A percentile compares a stretch with the other conserved stretches of the same genome.
These are phyloP conservation scores for Hygrocybe punicea DNA, from an alignment of 768 basidiomycete genomes.

Conservation along the genomic window DNA sequence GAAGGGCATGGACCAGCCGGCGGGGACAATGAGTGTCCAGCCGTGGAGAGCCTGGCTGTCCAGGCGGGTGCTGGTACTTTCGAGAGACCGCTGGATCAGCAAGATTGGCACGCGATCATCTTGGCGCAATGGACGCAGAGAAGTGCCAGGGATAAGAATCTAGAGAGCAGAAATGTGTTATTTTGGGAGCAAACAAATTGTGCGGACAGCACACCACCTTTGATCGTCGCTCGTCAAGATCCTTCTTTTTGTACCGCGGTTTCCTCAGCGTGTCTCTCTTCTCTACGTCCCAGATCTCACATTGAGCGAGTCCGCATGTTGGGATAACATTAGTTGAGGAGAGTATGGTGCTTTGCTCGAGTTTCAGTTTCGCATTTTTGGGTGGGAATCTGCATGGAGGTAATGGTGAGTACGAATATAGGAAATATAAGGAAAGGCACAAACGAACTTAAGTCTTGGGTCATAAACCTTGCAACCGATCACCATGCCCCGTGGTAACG, in stretches of 20 bases:
- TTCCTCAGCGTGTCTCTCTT: slow-evolving; percentile 50
- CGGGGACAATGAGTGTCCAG: slow-evolving; percentile 83
- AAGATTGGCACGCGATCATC: slow-evolving; percentile 85
- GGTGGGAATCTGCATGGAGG: slow-evolving; percentile 69
- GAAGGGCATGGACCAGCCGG: slow-evolving; percentile 91
- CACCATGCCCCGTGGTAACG: slow-evolving; percentile 69
- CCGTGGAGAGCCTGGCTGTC: slow-evolving; percentile 60
- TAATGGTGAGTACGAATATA: slow-evolving; percentile 4
- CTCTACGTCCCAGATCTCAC: slow-evolving; percentile 70
- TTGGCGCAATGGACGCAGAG: slow-evolving; percentile 59
- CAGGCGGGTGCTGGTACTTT: slow-evolving; percentile 28
- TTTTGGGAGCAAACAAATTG: neutral
- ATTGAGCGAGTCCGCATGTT: slow-evolving; percentile 54
- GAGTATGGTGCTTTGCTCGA: slow-evolving; percentile 21
- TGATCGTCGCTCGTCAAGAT: slow-evolving; percentile 78
- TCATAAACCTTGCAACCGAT: slow-evolving; percentile 80
- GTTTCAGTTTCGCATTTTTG: slow-evolving; percentile 55
- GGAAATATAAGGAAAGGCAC: neutral
- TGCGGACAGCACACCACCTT: slow-evolving; percentile 45
- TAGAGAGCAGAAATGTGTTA: slow-evolving; percentile 26
- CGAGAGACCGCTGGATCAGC: slow-evolving; percentile 75
- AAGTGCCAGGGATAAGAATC: slow-evolving; percentile 76
- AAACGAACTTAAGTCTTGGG: slow-evolving; percentile 74
- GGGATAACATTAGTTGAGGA: slow-evolving; percentile 48
- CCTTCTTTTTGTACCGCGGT: slow-evolving; percentile 75